Evolutionary conservation across 2,329 filamentous ascomycete species (phyloP), one percentile per base, ranked within the genome.

Genomic region (Fusarium brachygibbosum): DNA sequence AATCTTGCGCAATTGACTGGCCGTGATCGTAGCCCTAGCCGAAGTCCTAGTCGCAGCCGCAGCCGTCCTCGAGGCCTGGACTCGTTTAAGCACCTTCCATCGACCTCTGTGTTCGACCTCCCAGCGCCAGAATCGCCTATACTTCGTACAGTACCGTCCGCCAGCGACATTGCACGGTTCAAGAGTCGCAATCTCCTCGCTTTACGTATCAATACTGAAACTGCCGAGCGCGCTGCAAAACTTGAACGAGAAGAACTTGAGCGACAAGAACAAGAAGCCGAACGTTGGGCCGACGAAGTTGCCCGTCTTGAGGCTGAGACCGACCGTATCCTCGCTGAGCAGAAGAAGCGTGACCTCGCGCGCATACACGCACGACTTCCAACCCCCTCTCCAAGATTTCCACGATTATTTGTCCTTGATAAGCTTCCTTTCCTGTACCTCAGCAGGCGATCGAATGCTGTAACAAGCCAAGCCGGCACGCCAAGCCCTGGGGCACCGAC

Each of bases 341-440:
- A 85, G 73, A 84, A 83, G 76, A 83, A 80, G 70, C 81, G 82
- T 54, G 82, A 86, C 66, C 78, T 84, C 23, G 80, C 80, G 49
- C 81, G 83, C 55, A 79, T 84, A 23, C 80, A 83, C 65, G 76
- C 80, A 37, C 79, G 84, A 68, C 77, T 84, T 37, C 78, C 77
- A 34, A 80, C 76, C 12, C 72, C 76, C 6, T 74, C 76, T 25
- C 68, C 72, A 11, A 77, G 72, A 48, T 69, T 74, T 23, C 46
- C 72, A 37, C 75, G 80, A 60, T 72, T 80, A 42, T 81, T 82
- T 19, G 78, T 86, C 31, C 76, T 86, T 50, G 84, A 84, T 62
- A 85, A 82, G 73, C 80, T 87, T 54, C 76, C 81, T 17, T 80
- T 84, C 52, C 75, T 87, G 45, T 79, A 81, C 19, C 81, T 81